These are phyloP conservation scores for Starmerella lactis-condensi DNA, from an alignment of 805 yeast species.

Conservation along the genomic window DNA sequence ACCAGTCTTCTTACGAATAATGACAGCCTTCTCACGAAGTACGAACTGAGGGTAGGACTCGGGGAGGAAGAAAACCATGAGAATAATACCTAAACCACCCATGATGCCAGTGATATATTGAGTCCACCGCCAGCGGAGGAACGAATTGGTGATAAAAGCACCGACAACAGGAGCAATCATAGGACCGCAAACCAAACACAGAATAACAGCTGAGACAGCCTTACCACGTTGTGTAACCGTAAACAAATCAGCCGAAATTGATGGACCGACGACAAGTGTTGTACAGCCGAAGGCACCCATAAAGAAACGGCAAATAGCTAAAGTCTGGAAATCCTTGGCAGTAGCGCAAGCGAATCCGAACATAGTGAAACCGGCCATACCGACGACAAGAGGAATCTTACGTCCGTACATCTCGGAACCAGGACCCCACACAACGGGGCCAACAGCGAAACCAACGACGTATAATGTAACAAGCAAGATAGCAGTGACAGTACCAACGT, in stretches of 20 bases:
- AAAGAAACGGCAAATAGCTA: conserved; percentile 37
- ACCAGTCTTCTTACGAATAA: conserved; percentile 58
- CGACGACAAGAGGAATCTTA: conserved; percentile 28
- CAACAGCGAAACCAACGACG: conserved; percentile 48
- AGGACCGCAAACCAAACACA: conserved; percentile 30
- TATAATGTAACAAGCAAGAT: conserved; percentile 39
- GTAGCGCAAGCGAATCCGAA: conserved; percentile 36
- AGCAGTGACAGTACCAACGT: conserved; percentile 31
- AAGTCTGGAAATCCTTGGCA: conserved; percentile 32
- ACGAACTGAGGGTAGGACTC: conserved; percentile 30
- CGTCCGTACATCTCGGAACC: conserved; percentile 36
- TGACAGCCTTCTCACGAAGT: conserved; percentile 45
- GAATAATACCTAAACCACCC: conserved; percentile 20
- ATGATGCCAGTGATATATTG: conserved; percentile 33
- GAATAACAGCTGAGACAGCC: conserved; percentile 34
- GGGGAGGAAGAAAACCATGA: conserved; percentile 24
- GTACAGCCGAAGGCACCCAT: conserved; percentile 44
- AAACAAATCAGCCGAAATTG: conserved; percentile 40
- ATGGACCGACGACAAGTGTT: conserved; percentile 42
- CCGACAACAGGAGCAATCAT: conserved; percentile 31
- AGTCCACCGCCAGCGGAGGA: conserved; percentile 40
- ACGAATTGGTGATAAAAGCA: conserved; percentile 25
- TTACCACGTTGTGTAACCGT: conserved; percentile 33
- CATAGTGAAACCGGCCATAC: conserved; percentile 20
- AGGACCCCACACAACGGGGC: conserved; percentile 51